Conservation (phyloP, 805 yeast genomes). For the Saccharomycopsis oosterbeekiorum region DNA sequence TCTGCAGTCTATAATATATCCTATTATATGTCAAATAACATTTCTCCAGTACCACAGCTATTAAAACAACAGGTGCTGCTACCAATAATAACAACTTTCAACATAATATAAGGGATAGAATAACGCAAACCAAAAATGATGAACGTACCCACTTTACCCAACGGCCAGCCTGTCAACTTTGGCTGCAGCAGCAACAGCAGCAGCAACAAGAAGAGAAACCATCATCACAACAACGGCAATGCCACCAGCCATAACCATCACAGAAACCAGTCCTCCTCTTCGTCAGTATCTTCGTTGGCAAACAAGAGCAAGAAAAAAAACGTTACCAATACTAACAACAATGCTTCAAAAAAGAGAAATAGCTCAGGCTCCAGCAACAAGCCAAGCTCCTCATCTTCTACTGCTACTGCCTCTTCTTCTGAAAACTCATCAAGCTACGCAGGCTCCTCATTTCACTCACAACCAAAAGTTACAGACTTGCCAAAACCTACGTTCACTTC, state of each 20-base stretch:
- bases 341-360: background rate
- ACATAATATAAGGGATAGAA: background rate
- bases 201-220: conserved; percentile 1
- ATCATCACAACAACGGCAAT: background rate
- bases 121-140: background rate
- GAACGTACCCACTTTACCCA: conserved; percentile 15
- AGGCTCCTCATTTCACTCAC: conserved; percentile 17
- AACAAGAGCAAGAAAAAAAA: background rate
- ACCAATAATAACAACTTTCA: background rate
- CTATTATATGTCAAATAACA: background rate
- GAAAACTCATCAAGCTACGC: conserved; percentile 12
- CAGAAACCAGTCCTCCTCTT: background rate
- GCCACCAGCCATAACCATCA: background rate
- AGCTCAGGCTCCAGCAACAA: background rate
- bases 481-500: conserved; percentile 15
- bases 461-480: conserved; percentile 16
- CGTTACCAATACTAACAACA: background rate
- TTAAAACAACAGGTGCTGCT: background rate
- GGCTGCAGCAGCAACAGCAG: conserved; percentile 8
- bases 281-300: background rate
- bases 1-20: background rate
- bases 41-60: background rate
- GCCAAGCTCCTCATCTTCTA: background rate
- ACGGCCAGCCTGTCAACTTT: conserved; percentile 18
- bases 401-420: background rate